Evolutionary conservation across 768 basidiomycete species (phyloP).

Genomic region (Hemileccinum impolitum): DNA sequence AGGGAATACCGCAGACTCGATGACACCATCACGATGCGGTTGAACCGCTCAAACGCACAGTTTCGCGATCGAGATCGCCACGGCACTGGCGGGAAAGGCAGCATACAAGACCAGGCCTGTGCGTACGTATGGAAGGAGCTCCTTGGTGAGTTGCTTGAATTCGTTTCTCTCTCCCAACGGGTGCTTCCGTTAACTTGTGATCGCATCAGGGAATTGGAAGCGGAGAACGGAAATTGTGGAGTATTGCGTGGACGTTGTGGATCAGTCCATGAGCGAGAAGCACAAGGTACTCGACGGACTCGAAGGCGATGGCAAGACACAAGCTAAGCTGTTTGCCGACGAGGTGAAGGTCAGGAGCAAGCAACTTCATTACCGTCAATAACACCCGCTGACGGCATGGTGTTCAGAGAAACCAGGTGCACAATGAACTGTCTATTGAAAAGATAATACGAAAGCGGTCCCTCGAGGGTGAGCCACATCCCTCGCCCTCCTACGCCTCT

Average conservation of each 20-base stretch:
- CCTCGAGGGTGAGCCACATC: slow-evolving; percentile 54
- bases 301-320: slow-evolving; percentile 47
- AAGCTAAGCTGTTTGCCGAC: slow-evolving; percentile 58
- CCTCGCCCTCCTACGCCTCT: slow-evolving; percentile 18
- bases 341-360: slow-evolving; percentile 61
- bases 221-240: slow-evolving; percentile 68
- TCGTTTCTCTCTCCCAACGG: slow-evolving; percentile 12
- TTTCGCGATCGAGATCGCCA: slow-evolving; percentile 69
- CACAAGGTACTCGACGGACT: slow-evolving; percentile 41
- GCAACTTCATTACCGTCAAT: slow-evolving; percentile 28
- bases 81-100: slow-evolving; percentile 43
- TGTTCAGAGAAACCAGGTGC: slow-evolving; percentile 65
- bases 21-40: slow-evolving; percentile 74
- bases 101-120: slow-evolving; percentile 72
- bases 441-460: slow-evolving; percentile 67
- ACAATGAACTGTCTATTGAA: slow-evolving; percentile 71
- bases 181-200: slow-evolving; percentile 20
- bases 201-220: slow-evolving; percentile 58
- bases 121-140: slow-evolving; percentile 75
- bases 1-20: slow-evolving; percentile 79
- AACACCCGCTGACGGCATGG: slow-evolving; percentile 26
- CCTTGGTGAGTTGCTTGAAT: slow-evolving; percentile 50
- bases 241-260: slow-evolving; percentile 72
- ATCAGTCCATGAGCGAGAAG: slow-evolving; percentile 59
- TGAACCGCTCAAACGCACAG: slow-evolving; percentile 75